Evolutionary conservation across 768 basidiomycete species (phyloP), one percentile per base, ranked within the genome.

Genomic region (Sarcodon sp.): DNA sequence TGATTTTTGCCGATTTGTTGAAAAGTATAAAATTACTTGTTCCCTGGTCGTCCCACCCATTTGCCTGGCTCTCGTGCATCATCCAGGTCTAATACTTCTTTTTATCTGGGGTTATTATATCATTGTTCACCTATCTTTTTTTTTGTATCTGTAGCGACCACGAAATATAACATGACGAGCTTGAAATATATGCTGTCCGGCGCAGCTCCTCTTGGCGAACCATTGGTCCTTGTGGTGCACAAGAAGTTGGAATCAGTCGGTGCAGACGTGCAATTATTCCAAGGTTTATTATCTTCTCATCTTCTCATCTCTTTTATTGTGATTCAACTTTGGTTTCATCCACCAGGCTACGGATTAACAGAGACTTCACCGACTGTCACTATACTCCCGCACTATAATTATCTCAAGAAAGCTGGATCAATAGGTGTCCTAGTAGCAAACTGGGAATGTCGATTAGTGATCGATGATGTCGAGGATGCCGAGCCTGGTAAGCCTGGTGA

Each of bases 331-430:
- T 27, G 13, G 4, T 13, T 8, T 4, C 27, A 3, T 16, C 27
- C 39, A 27, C 27, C 54, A 80, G 84, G 82, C 1, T 88, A 80
- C 50, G 84, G 89, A 31, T 68, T 90, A 16, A 90, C 87, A 0
- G 89, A 91, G 63, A 88, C 87, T 0, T 83, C 86, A 0, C 87
- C 86, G 0, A 79, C 80, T 0, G 71, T 79, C 0, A 77, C 80
- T 52, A 52, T 83, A 3, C 67, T 85, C 8, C 68, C 75, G 1
- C 45, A 59, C 0, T 56, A 68, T 3, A 66, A 76, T 15, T 63
- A 65, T 1, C 50, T 63, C 11, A 59, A 69, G 13, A 83, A 79
- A 52, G 60, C 76, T 18, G 86, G 86, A 10, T 77, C 75, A 44
- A 71, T 83, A 33, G 91, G 91, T 3, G 54, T 71, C 3, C 66